Percentiles rank a stretch among this genome's conserved stretches.
phyloP scores from a whole-genome alignment of 2,329 filamentous ascomycete genomes.

The Cercospora sp. region DNA sequence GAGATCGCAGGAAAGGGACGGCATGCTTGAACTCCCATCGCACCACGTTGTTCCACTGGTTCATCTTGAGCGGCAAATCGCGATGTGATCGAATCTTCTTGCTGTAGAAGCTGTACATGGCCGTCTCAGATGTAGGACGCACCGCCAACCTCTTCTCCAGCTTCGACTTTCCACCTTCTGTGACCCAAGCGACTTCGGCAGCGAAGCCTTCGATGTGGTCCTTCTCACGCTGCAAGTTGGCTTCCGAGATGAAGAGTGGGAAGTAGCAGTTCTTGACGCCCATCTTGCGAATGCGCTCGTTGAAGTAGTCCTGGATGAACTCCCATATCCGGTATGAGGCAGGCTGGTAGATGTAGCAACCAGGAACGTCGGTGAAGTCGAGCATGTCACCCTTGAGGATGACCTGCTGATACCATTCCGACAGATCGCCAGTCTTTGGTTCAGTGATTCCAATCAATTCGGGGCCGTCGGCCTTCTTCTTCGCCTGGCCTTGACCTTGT shows the following conservation, averaged over 20 bases:
- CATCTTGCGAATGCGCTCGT: constrained; percentile 77
- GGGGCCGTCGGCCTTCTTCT: constrained; percentile 57
- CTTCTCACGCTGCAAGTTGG: constrained; percentile 84
- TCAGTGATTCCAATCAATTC: constrained; percentile 84
- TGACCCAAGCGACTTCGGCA: constrained; percentile 86
- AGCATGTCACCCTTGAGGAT: constrained; percentile 96
- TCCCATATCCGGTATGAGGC: constrained; percentile 69
- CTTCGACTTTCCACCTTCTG: constrained; percentile 85
- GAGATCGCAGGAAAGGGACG: constrained; percentile 79
- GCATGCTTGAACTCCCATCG: constrained; percentile 97
- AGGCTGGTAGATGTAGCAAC: constrained; percentile 88
- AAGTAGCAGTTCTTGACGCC: constrained; percentile 96
- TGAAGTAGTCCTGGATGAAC: constrained; percentile 60
- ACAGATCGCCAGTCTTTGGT: constrained; percentile 81
- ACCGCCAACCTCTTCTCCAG: constrained; percentile 78
- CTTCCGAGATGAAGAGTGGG: constrained; percentile 90
- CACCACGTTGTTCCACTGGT: constrained; percentile 96
- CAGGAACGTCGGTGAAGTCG: constrained; percentile 97
- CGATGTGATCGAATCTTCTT: constrained; percentile 97
- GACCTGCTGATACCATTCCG: constrained; percentile 96
- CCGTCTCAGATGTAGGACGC: constrained; percentile 69
- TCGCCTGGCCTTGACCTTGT: constrained; percentile 29
- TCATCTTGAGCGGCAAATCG: constrained; percentile 88
- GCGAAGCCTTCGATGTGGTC: constrained; percentile 99
- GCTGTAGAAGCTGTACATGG: constrained; percentile 95